These are phyloP conservation scores for Phanerochaete sordida DNA, from an alignment of 768 basidiomycete species.

Conservation along the genomic window DNA sequence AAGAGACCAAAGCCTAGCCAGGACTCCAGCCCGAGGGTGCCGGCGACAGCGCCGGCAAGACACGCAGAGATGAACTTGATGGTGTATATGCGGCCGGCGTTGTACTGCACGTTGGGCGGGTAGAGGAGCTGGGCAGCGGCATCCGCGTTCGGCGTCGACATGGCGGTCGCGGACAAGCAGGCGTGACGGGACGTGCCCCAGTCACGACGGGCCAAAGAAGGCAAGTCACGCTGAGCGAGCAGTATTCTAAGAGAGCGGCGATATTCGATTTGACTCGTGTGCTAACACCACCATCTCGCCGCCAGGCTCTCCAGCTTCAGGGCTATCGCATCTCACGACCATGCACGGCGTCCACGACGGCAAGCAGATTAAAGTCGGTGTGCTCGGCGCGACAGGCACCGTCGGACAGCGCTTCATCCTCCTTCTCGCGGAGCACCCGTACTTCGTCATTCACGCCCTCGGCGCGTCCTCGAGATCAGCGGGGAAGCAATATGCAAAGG, in stretches of 20 bases:
- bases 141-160: slow-evolving; percentile 24
- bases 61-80: slow-evolving; percentile 81
- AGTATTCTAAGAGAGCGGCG: not conserved
- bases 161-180: slow-evolving; percentile 14
- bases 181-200: no score
- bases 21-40: slow-evolving; percentile 87
- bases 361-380: slow-evolving; percentile 52
- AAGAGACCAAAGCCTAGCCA: slow-evolving; percentile 81
- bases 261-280: slow-evolving; percentile 7
- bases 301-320: slow-evolving; percentile 1
- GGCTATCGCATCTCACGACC: not conserved
- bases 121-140: slow-evolving; percentile 59
- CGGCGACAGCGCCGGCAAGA: slow-evolving; percentile 84
- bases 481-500: slow-evolving; percentile 72
- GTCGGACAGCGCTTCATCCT: slow-evolving; percentile 95
- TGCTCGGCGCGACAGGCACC: slow-evolving; percentile 89
- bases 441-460: slow-evolving; percentile 81
- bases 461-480: slow-evolving; percentile 89
- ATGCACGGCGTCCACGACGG: slow-evolving; percentile 17
- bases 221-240: not conserved
- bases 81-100: slow-evolving; percentile 51
- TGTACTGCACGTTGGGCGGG: slow-evolving; percentile 61
- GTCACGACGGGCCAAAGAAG: not conserved
- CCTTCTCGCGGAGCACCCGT: slow-evolving; percentile 84
- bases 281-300: slow-evolving; percentile 4